Conservation (phyloP, 768 basidiomycete genomes). For the Dendrothele bispora region DNA sequence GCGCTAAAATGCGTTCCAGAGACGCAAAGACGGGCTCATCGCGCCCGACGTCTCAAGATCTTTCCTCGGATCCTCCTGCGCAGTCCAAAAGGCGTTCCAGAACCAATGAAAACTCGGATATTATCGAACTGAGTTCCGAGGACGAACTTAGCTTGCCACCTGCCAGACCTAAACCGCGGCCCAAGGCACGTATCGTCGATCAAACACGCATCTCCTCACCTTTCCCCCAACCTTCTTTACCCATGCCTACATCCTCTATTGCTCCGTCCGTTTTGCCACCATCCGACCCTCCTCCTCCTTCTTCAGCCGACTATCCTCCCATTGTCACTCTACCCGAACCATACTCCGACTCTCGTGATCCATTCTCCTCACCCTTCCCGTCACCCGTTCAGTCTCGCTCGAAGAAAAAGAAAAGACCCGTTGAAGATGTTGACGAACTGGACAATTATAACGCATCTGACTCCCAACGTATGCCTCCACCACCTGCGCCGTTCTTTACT, state of each 20-base stretch:
- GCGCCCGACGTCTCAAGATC: background rate
- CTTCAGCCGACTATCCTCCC: constrained; percentile 26
- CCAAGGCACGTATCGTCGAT: too few species aligned
- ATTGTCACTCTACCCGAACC: constrained; percentile 34
- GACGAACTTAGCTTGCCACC: background rate
- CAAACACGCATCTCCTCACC: too few species aligned
- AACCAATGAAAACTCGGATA: background rate
- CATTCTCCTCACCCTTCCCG: constrained; percentile 34
- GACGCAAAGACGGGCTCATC: constrained; percentile 21
- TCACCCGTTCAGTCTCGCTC: constrained; percentile 19
- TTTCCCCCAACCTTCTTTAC: background rate
- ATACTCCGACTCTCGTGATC: constrained; percentile 13
- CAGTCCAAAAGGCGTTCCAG: background rate
- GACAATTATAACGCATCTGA: constrained; percentile 2
- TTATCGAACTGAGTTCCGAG: background rate
- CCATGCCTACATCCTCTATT: background rate
- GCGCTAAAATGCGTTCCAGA: constrained; percentile 56
- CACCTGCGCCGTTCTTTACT: constrained; percentile 21
- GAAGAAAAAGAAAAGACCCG: constrained; percentile 11
- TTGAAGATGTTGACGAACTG: constrained; percentile 28
- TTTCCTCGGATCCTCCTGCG: background rate
- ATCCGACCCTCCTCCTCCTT: constrained; percentile 34
- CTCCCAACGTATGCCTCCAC: constrained; percentile 21
- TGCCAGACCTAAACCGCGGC: background rate
- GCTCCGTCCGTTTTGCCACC: constrained; percentile 24